Evolutionary conservation across 116 monocot species (phyloP).

Genomic region (Zostera marina): DNA sequence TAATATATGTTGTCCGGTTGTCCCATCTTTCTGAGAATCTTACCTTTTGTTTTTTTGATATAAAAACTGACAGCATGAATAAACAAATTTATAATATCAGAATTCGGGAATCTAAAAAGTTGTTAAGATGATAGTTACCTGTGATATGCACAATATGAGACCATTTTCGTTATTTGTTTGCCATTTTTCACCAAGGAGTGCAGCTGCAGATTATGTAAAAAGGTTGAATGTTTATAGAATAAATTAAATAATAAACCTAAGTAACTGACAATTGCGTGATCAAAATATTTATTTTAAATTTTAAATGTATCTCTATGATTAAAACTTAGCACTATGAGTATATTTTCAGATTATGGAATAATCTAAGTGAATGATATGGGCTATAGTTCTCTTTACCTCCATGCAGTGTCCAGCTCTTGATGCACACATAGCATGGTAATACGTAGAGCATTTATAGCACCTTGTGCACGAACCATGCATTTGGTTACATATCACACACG

Average conservation of each 20-base stretch:
- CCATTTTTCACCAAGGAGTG: constrained; percentile 72
- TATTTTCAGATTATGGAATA: too few species aligned
- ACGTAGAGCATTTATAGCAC: constrained; percentile 66
- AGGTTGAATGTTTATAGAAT: background rate
- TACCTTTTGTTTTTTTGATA: background rate
- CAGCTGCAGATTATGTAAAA: constrained; percentile 34
- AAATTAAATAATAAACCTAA: background rate
- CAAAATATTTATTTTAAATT: too few species aligned
- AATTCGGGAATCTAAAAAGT: background rate
- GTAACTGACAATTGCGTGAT: background rate
- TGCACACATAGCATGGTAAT: constrained; percentile 96
- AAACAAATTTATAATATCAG: background rate
- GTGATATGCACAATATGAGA: constrained; percentile 86
- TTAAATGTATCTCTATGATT: too few species aligned
- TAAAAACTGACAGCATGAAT: background rate
- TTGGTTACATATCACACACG: constrained; percentile 89
- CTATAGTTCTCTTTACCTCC: constrained; percentile 46
- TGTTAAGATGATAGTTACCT: constrained; percentile 23
- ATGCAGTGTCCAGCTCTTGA: constrained; percentile 89
- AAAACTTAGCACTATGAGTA: too few species aligned
- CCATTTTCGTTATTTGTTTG: constrained; percentile 60
- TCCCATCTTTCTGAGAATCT: background rate
- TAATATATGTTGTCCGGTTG: background rate
- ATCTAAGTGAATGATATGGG: too few species aligned
- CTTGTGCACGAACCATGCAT: constrained; percentile 85